A percentile compares a stretch with the other conserved stretches of the same genome.
Evolutionary conservation across 305 asterid genomes (phyloP).

Genomic region (Striga hermonthica): DNA sequence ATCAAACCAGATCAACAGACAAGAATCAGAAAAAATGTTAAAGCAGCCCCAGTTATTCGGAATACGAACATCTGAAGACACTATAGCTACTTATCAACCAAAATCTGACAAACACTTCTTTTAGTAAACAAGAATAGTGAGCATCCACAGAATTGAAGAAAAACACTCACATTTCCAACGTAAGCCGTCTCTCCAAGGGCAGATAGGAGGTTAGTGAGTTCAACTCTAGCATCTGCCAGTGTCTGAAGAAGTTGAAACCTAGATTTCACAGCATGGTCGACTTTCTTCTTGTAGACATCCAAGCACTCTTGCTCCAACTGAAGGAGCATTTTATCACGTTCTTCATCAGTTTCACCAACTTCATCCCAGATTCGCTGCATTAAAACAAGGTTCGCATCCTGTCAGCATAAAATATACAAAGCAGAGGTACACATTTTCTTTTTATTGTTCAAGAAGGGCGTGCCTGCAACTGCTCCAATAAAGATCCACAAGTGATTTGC

Average conservation of each 20-base stretch:
- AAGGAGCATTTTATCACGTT: slow-evolving; percentile 89
- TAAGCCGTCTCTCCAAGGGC: slow-evolving; percentile 88
- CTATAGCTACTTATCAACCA: too few species aligned
- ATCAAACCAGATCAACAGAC: too few species aligned
- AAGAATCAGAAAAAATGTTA: too few species aligned
- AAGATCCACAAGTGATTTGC: slow-evolving; percentile 70
- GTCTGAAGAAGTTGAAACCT: slow-evolving; percentile 83
- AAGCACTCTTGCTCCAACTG: slow-evolving; percentile 96
- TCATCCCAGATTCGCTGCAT: slow-evolving; percentile 98
- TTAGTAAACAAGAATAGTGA: too few species aligned
- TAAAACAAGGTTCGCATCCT: slow-evolving; percentile 25
- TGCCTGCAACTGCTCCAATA: slow-evolving; percentile 87
- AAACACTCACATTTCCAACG: slow-evolving; percentile 67
- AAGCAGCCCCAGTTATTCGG: too few species aligned
- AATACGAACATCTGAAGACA: too few species aligned
- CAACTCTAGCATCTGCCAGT: slow-evolving; percentile 84
- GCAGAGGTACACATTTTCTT: neutral
- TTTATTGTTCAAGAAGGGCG: slow-evolving; percentile 26
- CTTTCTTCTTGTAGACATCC: slow-evolving; percentile 94
- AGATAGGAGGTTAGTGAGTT: slow-evolving; percentile 75
- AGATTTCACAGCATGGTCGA: slow-evolving; percentile 80
- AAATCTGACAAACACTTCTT: too few species aligned
- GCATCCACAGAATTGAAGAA: slow-evolving; percentile 31
- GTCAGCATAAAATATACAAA: neutral
- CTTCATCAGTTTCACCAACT: slow-evolving; percentile 93